Evolutionary conservation across 2,329 filamentous ascomycete species (phyloP).

Genomic region (Neofusicoccum parvum): DNA sequence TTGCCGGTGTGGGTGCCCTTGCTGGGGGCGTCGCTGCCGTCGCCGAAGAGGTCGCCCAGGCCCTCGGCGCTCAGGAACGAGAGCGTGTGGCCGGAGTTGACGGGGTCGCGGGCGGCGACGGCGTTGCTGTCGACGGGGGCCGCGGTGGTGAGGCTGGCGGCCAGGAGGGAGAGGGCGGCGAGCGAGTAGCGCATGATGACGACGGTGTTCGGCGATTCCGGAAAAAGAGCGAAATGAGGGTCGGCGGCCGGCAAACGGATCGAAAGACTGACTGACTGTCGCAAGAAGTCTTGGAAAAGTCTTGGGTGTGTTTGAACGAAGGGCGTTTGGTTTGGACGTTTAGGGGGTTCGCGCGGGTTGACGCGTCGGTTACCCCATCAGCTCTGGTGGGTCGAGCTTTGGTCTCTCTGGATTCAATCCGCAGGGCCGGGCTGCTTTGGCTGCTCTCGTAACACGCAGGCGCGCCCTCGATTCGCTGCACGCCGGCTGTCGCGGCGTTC

Average conservation of each 20-base stretch:
- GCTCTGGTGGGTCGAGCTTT: conserved; percentile 1
- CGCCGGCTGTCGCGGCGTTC: neutral
- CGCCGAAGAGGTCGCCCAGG: neutral
- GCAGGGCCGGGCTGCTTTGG: neutral
- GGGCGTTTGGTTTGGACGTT: neutral
- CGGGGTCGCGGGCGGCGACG: neutral
- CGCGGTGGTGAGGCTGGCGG: conserved; percentile 1
- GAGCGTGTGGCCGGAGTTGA: neutral
- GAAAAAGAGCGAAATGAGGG: conserved; percentile 2
- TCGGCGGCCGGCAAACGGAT: neutral
- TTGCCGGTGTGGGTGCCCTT: neutral
- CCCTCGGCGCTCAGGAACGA: neutral
- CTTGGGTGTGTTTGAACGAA: conserved; percentile 6
- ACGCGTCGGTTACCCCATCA: conserved; percentile 3
- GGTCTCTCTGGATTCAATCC: conserved; percentile 10
- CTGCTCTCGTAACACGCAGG: neutral
- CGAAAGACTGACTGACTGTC: neutral
- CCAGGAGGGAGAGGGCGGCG: neutral
- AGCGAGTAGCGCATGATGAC: conserved; percentile 1
- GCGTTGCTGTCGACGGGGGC: neutral
- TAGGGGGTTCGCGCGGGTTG: neutral
- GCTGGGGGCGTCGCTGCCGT: neutral
- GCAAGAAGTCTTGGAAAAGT: conserved; percentile 4
- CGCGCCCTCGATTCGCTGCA: neutral
- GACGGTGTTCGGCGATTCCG: neutral